Evolutionary conservation across 2,329 filamentous ascomycete genomes (phyloP).

Genomic region (Cordyceps javanica): DNA sequence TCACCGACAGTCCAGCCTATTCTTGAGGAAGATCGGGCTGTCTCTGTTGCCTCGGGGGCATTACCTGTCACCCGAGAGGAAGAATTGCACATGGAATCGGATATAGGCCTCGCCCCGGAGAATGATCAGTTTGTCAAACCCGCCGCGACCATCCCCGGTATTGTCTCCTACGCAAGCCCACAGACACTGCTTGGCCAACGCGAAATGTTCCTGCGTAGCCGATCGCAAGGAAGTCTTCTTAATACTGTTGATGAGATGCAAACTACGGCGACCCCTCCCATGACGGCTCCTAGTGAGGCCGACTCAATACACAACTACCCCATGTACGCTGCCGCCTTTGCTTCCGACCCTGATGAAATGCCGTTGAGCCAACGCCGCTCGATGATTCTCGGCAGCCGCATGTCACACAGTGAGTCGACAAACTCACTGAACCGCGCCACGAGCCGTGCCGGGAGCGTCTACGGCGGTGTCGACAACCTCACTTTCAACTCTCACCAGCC

Average conservation of each 20-base stretch:
- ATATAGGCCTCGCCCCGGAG: background rate
- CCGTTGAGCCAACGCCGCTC: slow-evolving; percentile 63
- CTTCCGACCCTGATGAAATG: slow-evolving; percentile 57
- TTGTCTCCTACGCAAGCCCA: slow-evolving; percentile 45
- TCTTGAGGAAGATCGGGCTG: slow-evolving; percentile 32
- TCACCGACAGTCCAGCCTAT: slow-evolving; percentile 35
- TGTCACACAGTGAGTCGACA: slow-evolving; percentile 20
- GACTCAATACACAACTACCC: slow-evolving; percentile 34
- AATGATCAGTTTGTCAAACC: background rate
- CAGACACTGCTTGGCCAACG: slow-evolving; percentile 52
- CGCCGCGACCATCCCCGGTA: slow-evolving; percentile 32
- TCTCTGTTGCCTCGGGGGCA: background rate
- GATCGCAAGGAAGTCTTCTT: slow-evolving; percentile 38
- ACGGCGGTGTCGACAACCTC: slow-evolving; percentile 27
- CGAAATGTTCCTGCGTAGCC: slow-evolving; percentile 48
- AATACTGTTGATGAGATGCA: slow-evolving; percentile 20
- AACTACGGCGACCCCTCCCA: slow-evolving; percentile 15
- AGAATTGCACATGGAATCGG: slow-evolving; percentile 13
- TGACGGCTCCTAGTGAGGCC: slow-evolving; percentile 33
- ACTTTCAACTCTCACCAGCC: slow-evolving; percentile 52
- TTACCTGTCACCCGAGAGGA: slow-evolving; percentile 19
- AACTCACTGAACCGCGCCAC: slow-evolving; percentile 6
- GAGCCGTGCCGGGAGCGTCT: slow-evolving; percentile 13
- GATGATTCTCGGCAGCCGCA: slow-evolving; percentile 47
- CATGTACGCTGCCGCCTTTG: slow-evolving; percentile 23